phyloP scores from a whole-genome alignment of 2,329 filamentous ascomycete species.

The Colletotrichum echinochloae region DNA sequence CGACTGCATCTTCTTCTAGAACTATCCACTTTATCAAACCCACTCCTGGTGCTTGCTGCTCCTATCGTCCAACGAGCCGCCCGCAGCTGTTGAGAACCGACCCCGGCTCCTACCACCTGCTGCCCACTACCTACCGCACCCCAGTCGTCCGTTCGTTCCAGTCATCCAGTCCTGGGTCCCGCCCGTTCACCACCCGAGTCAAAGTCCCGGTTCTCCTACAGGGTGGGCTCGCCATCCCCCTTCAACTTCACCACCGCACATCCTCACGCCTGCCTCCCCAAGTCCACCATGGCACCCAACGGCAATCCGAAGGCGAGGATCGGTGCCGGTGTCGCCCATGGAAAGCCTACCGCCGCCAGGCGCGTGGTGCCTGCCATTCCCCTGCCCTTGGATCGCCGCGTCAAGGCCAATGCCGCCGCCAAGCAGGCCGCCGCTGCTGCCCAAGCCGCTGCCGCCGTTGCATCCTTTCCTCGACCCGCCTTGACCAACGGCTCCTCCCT shows the following conservation, averaged over 20 bases:
- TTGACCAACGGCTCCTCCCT: conserved; percentile 41
- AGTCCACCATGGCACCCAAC: conserved; percentile 39
- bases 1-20: conserved; percentile 28
- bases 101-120: conserved; percentile 14
- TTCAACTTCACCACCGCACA: conserved; percentile 28
- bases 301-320: conserved; percentile 39
- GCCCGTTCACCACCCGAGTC: conserved; percentile 12
- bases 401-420: conserved; percentile 49
- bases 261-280: conserved; percentile 21
- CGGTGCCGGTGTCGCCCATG: conserved; percentile 35
- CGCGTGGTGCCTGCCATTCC: conserved; percentile 55
- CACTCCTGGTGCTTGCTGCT: conserved; percentile 17
- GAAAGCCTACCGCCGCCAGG: conserved; percentile 41
- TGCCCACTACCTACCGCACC: conserved; percentile 15
- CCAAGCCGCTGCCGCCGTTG: conserved; percentile 38
- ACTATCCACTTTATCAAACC: conserved; percentile 29
- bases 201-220: conserved; percentile 19
- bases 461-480: conserved; percentile 27
- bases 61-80: conserved; percentile 34
- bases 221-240: conserved; percentile 25
- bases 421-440: conserved; percentile 50
- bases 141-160: conserved; percentile 24
- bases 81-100: conserved; percentile 5
- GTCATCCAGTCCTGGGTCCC: conserved; percentile 12
- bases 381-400: conserved; percentile 48